phyloP scores from a whole-genome alignment of 73 alveolate genomes.

The Durusdinium trenchii region DNA sequence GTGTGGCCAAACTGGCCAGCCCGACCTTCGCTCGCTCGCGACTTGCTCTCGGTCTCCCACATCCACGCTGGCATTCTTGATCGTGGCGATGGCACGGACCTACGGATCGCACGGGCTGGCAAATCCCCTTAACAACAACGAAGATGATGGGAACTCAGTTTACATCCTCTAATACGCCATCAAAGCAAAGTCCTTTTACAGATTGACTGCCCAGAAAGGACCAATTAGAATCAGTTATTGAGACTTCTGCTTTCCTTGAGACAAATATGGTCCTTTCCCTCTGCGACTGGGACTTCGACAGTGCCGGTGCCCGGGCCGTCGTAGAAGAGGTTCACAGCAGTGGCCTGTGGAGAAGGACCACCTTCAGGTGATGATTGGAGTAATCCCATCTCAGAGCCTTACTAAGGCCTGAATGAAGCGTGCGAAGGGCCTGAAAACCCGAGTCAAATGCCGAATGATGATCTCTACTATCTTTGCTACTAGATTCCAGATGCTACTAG shows the following conservation, averaged over 20 bases:
- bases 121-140: neutral
- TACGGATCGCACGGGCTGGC: neutral
- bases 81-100: slow-evolving; percentile 54
- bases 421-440: no score
- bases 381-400: no score
- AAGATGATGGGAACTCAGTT: neutral
- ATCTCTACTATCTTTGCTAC: no score
- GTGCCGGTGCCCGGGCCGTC: slow-evolving; percentile 66
- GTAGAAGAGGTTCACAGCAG: slow-evolving; percentile 60
- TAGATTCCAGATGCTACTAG: no score
- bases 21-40: no score
- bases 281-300: neutral
- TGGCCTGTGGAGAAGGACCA: neutral
- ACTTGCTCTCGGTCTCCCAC: neutral
- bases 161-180: neutral
- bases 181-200: neutral
- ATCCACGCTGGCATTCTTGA: slow-evolving; percentile 13
- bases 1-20: no score
- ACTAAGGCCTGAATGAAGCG: no score
- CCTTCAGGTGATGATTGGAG: no score
- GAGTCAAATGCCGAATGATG: no score
- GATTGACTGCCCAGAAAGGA: neutral
- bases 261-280: no score
- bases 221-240: no score
- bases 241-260: no score